These are phyloP conservation scores for Zanthoxylum bungeanum DNA, from an alignment of 345 rosid genomes.

Conservation along the genomic window DNA sequence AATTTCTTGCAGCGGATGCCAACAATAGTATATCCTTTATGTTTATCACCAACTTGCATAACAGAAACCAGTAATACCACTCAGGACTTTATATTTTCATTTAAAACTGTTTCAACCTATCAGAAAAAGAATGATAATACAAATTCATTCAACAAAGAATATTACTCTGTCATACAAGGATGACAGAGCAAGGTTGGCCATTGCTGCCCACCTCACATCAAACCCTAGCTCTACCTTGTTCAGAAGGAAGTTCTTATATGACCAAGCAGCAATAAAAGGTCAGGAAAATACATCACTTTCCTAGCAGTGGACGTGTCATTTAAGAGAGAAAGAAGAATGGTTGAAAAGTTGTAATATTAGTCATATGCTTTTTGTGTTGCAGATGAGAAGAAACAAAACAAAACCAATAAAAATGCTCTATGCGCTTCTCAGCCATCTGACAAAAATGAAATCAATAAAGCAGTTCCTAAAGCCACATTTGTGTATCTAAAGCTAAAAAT, in stretches of 20 bases:
- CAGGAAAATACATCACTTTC: background rate
- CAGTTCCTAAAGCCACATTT: background rate
- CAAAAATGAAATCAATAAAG: background rate
- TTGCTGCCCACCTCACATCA: background rate
- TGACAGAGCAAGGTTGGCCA: background rate
- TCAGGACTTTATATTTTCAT: background rate
- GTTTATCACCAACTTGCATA: background rate
- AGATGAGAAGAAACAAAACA: background rate
- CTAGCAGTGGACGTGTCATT: background rate
- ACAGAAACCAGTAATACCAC: background rate
- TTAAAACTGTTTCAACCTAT: background rate
- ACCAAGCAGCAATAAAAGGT: background rate
- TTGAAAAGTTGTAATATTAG: background rate
- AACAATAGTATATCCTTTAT: background rate
- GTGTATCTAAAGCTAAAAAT: background rate
- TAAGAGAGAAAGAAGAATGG: background rate
- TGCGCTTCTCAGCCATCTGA: background rate
- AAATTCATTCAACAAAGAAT: background rate
- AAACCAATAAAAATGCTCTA: background rate
- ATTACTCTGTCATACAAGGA: background rate
- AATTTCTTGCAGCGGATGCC: conserved; percentile 2
- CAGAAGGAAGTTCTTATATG: background rate
- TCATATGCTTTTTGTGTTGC: background rate
- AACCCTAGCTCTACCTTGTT: background rate
- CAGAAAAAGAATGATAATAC: background rate